Evolutionary conservation across 139 green algal species (phyloP), one percentile per base, ranked within the genome.

Genomic region (Yamagishiella unicocca): DNA sequence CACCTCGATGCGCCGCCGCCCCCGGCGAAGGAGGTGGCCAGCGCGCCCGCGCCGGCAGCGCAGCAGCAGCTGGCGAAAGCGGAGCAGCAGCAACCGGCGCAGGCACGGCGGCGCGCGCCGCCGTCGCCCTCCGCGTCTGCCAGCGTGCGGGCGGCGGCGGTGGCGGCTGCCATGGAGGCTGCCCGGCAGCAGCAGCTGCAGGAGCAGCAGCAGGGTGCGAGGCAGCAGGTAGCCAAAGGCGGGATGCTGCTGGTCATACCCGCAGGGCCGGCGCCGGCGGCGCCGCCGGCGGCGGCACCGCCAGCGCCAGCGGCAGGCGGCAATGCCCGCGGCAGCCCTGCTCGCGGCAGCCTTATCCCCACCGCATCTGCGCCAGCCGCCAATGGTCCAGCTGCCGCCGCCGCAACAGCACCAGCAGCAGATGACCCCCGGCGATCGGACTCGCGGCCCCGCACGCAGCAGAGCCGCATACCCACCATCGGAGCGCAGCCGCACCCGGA

Each of bases 221-320:
- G 19, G 42, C 61, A 86, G 64, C 64, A 78, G 80, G 68, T n/a
- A 22, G 64, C 62, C 1, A 42, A 31, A 6, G 80, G 80, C 80
- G 80, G 80, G 27, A 86, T 86, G 80, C 37, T 77, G 29, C 43
- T 86, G 62, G 80, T 77, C 43, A 77, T 86, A 5, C 66, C 80
- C 3, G 10, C 43, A 42, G 80, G 62, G 8, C 80, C 80, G 1
- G 45, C 14, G 70, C 31, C 72, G 45, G 72, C 24, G n/a, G 43
- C 42, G 12, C 27, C 45, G 45, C 72, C 62, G 25, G 5, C 62
- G n/a, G 55, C 25, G 76, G 5, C 53, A 12, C 50, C 76, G 46
- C 2, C 55, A 38, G 35, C 29, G 25, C 53, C 74, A 8, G 40
- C 1, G 70, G 40, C 24, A 4, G 27, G 74, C 1, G 46, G n/a